Base-by-base conservation (phyloP, 176 grass and related monocot species). In the Triticum timopheevii region DNA sequence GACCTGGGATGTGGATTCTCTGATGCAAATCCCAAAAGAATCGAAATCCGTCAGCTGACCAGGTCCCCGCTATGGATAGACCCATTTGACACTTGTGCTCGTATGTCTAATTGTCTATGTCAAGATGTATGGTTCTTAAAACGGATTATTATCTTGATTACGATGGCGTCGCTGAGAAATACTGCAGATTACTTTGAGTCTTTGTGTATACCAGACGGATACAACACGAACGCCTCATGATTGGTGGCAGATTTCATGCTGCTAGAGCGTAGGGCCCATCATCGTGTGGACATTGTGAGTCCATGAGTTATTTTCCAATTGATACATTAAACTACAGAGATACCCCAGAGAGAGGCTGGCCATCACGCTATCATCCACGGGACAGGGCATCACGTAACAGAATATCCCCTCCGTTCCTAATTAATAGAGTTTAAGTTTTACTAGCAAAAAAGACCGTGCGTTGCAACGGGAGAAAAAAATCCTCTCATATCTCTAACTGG, bases 1-100 rank as follows among this genome's bases (percentile, higher is more conserved):
- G 71, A 13, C 20, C 72, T 50, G 50, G 71, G 62, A 82, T 71
- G 7, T 17, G 39, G 79, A 63, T 58, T 70, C 62, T 49, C 83
- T 35, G 0, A 58, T 67, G 25, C 13, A 19, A 73, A 54, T 54
- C 50, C 50, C 0, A 5, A 49, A n/a, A 23, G 79, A 80, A 81
- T 65, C 50, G 45, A 35, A 33, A 44, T 65, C 45, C 20, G 23
- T 65, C 17, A 20, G 83, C 22, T 50, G 78, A 63, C 47, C 0
- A 22, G 50, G 78, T 69, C 78, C n/a, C 58, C 2, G 30, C 22
- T 59, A 13, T 66, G 34, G 45, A 79, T 62, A 68, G 61, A 45
- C 1, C 42, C 16, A 33, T 20, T 40, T 71, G 15, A 52, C 49
- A 6, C 5, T 52, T 17, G 35, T 36, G 44, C 4, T 13, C 44